Conservation (phyloP, 2,329 filamentous ascomycete species). For the Talaromyces amestolkiae region DNA sequence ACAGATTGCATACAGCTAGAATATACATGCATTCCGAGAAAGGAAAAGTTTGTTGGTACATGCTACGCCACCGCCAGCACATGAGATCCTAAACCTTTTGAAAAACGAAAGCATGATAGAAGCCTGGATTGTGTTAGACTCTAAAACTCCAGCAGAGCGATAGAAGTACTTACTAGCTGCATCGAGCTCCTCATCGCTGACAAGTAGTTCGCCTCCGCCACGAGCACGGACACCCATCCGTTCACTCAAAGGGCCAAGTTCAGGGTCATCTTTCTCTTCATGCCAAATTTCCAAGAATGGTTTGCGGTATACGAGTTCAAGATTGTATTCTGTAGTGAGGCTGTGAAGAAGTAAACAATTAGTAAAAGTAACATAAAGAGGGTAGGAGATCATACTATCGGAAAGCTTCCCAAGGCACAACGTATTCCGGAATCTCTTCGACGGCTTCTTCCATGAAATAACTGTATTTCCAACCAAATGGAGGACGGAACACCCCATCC, state of each 20-base stretch:
- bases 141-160: background rate
- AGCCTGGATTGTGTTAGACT: conserved; percentile 42
- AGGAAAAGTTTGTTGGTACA: background rate
- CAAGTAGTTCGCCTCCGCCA: conserved; percentile 63
- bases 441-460: conserved; percentile 96
- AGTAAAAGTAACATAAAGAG: conserved; percentile 7
- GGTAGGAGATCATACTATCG: conserved; percentile 57
- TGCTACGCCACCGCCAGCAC: background rate
- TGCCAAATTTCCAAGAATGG: conserved; percentile 89
- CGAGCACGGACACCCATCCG: conserved; percentile 89
- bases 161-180: conserved; percentile 59
- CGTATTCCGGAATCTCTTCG: conserved; percentile 93
- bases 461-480: conserved; percentile 96
- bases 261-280: conserved; percentile 79
- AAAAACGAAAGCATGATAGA: conserved; percentile 95
- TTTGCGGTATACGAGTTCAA: conserved; percentile 92
- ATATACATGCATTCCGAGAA: background rate
- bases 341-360: conserved; percentile 27
- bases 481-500: conserved; percentile 88
- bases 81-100: conserved; percentile 61
- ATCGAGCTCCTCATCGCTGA: conserved; percentile 85
- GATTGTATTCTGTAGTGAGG: conserved; percentile 91
- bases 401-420: conserved; percentile 97
- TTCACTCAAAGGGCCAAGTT: conserved; percentile 80
- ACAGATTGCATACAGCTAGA: background rate